Evolutionary conservation across 1,284 basidiomycete genomes (phyloP), one percentile per base, ranked within the genome.

Genomic region (Sporisorium iseilematis-ciliati): DNA sequence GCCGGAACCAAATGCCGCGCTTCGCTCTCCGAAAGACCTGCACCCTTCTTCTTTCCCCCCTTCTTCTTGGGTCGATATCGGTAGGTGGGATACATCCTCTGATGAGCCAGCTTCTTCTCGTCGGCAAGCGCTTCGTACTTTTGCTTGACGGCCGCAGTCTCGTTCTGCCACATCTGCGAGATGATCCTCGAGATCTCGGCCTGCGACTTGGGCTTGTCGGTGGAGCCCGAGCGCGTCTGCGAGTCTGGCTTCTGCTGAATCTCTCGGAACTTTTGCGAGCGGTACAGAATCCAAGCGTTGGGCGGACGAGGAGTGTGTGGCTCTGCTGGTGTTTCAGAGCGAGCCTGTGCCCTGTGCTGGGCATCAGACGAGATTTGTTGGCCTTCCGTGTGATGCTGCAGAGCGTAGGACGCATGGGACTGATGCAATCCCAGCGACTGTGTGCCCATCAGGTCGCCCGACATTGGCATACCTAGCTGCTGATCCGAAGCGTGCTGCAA

Each of bases 271-370:
- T 89, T 90, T 75, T 91, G 89, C 2, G 91, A 91, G 45, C 94
- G 90, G 84, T 93, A 97, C n/a, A 96, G 80, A 69, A 97, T 95
- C 93, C 93, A 96, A 0, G 94, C 91, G 84, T 96, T 96, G 18
- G 91, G 90, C 2, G 94, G 94, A 0, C 93, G 89, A 1, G 91
- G 91, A 0, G 89, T 88, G 65, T 89, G 84, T 50, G 77, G 66
- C 48, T 77, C 71, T n/a, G 56, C 40, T 18, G 56, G 35, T 11
- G 51, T 18, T 23, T 62, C 56, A 14, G 45, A 26, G 16, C 51
- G 57, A 5, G n/a, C 31, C 20, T 21, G 14, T 4, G n/a, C 25
- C 46, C 59, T 52, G 43, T 53, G 56, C 31, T 60, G 59, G 14
- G 21, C 57, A 10, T 64, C 57, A 7, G 52, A 14, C 20, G 52